These are phyloP conservation scores for Sporothrix pallida DNA, from an alignment of 2,329 filamentous ascomycete genomes.

Conservation along the genomic window DNA sequence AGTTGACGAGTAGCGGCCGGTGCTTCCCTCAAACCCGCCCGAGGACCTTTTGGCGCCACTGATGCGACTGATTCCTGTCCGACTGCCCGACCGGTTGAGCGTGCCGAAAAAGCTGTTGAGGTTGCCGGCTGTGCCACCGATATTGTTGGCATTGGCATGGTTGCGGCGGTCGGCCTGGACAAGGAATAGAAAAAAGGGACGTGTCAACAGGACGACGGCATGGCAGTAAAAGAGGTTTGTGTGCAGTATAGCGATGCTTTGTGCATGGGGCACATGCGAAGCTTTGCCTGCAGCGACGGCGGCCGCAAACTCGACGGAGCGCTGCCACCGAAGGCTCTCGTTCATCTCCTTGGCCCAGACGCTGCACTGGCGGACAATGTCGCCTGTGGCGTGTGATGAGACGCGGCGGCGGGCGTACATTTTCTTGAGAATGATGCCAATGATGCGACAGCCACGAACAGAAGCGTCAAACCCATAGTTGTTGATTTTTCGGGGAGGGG, in stretches of 20 bases:
- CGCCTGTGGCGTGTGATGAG: constrained; percentile 61
- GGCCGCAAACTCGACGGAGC: neutral
- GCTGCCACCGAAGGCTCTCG: constrained; percentile 56
- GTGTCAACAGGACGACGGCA: constrained; percentile 65
- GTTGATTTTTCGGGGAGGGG: constrained; percentile 13
- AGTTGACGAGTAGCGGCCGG: constrained; percentile 43
- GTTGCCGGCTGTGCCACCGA: neutral
- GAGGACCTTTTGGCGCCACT: neutral
- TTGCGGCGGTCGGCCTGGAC: constrained; percentile 46
- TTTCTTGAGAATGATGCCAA: constrained; percentile 63
- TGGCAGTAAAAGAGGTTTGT: constrained; percentile 67
- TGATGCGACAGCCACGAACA: constrained; percentile 62
- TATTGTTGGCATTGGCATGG: neutral
- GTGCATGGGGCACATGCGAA: constrained; percentile 45
- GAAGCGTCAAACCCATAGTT: constrained; percentile 57
- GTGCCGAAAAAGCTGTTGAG: neutral
- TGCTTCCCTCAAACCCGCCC: neutral
- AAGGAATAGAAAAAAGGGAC: constrained; percentile 67
- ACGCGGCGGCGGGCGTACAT: constrained; percentile 66
- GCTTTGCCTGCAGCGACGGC: constrained; percentile 47
- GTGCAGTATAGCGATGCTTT: constrained; percentile 66
- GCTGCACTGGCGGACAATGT: constrained; percentile 61
- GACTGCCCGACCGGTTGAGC: neutral
- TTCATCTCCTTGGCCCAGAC: constrained; percentile 58
- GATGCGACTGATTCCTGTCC: neutral